Evolutionary conservation across 108 stramenopile species (phyloP).

Genomic region (Skeletonema potamos): DNA sequence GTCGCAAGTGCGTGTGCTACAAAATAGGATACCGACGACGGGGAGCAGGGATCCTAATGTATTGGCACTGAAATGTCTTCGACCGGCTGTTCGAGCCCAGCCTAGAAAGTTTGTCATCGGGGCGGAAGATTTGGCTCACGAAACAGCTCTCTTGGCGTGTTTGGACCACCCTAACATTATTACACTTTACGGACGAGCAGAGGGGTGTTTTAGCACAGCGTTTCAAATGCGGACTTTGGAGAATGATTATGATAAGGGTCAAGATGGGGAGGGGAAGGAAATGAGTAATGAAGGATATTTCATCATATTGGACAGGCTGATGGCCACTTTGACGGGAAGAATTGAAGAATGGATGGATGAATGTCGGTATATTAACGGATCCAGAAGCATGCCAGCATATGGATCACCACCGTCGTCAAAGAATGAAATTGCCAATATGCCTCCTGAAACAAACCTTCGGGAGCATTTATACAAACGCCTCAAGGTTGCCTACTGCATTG

Average conservation of each 20-base stretch:
- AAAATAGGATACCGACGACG: background rate
- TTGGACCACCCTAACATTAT: constrained; percentile 43
- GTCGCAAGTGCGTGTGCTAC: background rate
- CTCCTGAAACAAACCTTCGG: constrained; percentile 11
- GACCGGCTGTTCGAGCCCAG: constrained; percentile 28
- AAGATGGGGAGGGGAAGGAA: constrained; percentile 3
- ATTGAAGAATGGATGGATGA: constrained; percentile 55
- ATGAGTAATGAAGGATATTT: constrained; percentile 48
- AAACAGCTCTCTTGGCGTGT: constrained; percentile 40
- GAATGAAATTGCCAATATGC: background rate
- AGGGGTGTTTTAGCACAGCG: constrained; percentile 26
- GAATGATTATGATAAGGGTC: background rate
- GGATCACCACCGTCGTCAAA: background rate
- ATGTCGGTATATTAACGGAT: constrained; percentile 5
- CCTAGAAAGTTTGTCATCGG: constrained; percentile 37
- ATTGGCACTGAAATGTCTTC: constrained; percentile 36
- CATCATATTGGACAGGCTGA: constrained; percentile 54
- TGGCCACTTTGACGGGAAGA: constrained; percentile 34
- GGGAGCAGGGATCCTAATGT: constrained; percentile 17
- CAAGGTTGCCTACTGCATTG: constrained; percentile 55
- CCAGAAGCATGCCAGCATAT: background rate
- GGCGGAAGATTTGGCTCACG: constrained; percentile 40
- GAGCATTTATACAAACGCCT: constrained; percentile 33
- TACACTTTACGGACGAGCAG: constrained; percentile 28
- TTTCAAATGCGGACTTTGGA: constrained; percentile 20